These are phyloP conservation scores for Eragrostis nindensis DNA, from an alignment of 176 grass and related monocot species.

Conservation along the genomic window DNA sequence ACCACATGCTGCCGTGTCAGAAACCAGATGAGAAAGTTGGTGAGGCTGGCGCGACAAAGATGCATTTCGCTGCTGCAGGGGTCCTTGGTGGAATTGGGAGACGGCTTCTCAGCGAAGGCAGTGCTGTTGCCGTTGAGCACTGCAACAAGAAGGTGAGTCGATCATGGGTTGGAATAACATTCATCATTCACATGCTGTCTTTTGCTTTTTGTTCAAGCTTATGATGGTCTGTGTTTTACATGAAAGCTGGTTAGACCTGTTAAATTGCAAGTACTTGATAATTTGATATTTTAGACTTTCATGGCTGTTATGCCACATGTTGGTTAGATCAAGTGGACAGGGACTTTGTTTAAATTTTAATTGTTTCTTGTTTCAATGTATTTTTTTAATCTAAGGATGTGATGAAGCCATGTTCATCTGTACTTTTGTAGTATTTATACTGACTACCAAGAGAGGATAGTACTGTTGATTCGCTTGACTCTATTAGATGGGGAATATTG, in stretches of 20 bases:
- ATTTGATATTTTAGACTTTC: background rate
- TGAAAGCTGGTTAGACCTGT: background rate
- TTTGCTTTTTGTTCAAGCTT: background rate
- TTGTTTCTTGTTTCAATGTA: background rate
- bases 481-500: background rate
- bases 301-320: background rate
- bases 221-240: background rate
- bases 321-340: background rate
- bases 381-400: background rate
- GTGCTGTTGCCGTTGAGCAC: conserved; percentile 15
- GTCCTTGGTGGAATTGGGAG: conserved; percentile 52
- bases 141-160: conserved; percentile 60
- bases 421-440: background rate
- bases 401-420: conserved; percentile 19
- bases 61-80: conserved; percentile 40
- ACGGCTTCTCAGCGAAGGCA: conserved; percentile 52
- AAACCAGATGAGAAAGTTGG: background rate
- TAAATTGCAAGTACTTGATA: conserved; percentile 12
- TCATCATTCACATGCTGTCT: background rate
- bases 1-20: conserved; percentile 80
- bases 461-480: no score
- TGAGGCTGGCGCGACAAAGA: background rate
- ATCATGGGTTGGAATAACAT: background rate
- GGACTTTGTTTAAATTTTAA: no score
- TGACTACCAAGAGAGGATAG: conserved; percentile 14